Evolutionary conservation across 257 asterid genomes (phyloP).

Genomic region (Ilex asprella): DNA sequence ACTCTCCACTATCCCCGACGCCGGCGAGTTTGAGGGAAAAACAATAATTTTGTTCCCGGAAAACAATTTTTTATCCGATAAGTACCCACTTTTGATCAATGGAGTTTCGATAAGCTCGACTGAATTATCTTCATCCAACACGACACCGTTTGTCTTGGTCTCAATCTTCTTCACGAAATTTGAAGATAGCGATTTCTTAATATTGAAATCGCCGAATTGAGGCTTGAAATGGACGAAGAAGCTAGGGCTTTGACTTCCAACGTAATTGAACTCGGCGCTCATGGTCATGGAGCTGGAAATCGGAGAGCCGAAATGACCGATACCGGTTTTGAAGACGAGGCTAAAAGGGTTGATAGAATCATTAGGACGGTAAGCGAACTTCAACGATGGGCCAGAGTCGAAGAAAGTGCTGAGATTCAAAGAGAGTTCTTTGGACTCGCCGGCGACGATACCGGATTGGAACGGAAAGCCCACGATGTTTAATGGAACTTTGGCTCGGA

Average conservation of each 20-base stretch:
- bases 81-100: conserved; percentile 19
- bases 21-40: conserved; percentile 33
- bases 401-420: conserved; percentile 61
- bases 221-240: conserved; percentile 87
- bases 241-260: conserved; percentile 65
- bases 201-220: conserved; percentile 65
- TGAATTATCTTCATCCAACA: neutral
- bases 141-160: conserved; percentile 22
- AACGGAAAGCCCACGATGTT: conserved; percentile 64
- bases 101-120: conserved; percentile 14
- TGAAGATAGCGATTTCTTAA: conserved; percentile 58
- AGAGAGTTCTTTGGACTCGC: conserved; percentile 71
- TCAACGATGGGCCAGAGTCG: conserved; percentile 68
- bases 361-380: conserved; percentile 72
- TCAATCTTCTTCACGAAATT: conserved; percentile 28
- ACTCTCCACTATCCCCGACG: conserved; percentile 43
- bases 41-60: conserved; percentile 16
- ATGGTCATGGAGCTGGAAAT: conserved; percentile 69
- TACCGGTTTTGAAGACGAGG: conserved; percentile 77
- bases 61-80: conserved; percentile 19
- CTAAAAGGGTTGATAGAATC: conserved; percentile 68
- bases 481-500: conserved; percentile 81
- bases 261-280: conserved; percentile 78
- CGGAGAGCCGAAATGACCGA: conserved; percentile 83
- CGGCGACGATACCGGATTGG: conserved; percentile 75